Percentiles rank a stretch among this genome's conserved stretches.
These are phyloP conservation scores for Ustilago lituana DNA, from an alignment of 1,284 basidiomycete species.

Conservation along the genomic window DNA sequence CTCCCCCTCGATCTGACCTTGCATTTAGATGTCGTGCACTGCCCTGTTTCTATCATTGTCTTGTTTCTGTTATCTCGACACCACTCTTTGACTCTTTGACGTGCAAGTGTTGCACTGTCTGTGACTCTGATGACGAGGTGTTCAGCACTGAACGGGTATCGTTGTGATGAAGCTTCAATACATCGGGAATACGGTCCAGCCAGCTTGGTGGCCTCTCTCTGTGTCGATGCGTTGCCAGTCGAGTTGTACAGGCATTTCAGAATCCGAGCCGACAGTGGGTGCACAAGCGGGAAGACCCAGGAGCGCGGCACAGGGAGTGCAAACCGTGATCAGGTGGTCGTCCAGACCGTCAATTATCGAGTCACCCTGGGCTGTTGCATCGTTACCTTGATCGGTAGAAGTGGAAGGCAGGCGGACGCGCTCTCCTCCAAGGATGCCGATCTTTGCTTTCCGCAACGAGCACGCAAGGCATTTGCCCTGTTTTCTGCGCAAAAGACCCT, in stretches of 20 bases:
- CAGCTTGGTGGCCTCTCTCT: conserved; percentile 8
- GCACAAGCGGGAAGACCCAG: conserved; percentile 27
- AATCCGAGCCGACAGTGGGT: background rate
- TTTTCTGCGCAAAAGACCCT: conserved; percentile 25
- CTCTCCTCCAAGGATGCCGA: conserved; percentile 41
- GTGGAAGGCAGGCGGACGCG: conserved; percentile 15
- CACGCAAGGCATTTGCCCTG: conserved; percentile 47
- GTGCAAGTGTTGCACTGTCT: background rate
- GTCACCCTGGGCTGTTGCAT: background rate
- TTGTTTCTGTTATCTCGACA: conserved; percentile 18
- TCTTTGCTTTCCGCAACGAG: conserved; percentile 35
- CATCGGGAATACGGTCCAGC: conserved; percentile 41
- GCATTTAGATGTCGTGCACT: conserved; percentile 22
- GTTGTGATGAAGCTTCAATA: conserved; percentile 6
- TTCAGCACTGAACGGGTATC: conserved; percentile 1
- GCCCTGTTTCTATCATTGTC: conserved; percentile 12
- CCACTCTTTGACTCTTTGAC: conserved; percentile 17
- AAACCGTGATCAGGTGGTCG: conserved; percentile 35
- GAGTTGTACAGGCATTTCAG: conserved; percentile 1
- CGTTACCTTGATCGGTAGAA: background rate
- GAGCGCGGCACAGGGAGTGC: conserved; percentile 30
- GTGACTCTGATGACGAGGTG: background rate
- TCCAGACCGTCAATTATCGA: conserved; percentile 15
- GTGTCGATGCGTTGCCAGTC: conserved; percentile 30
- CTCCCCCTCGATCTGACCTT: background rate